Base-by-base conservation (phyloP, 1,284 basidiomycete species). In the Fomitiporia mediterranea region DNA sequence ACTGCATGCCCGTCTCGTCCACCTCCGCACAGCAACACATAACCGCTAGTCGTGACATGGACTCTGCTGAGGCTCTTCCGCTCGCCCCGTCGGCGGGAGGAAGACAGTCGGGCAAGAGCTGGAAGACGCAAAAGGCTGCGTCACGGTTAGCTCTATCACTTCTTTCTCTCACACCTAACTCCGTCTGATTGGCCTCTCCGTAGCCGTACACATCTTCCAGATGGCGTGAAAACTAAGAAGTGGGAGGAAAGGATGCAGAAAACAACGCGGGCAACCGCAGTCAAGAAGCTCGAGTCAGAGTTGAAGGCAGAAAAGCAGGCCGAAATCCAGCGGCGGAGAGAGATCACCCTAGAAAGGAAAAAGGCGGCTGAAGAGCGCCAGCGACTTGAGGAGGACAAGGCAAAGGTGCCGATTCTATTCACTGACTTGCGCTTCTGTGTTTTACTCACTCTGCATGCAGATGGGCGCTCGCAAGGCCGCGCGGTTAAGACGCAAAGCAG, bases 381-480 rank as follows among this genome's bases (percentile, higher is more conserved):
- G 61, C 76, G 84, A 53, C 66, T 89, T 46, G 86, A 91, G 65
- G 84, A 88, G 63, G 83, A 83, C 62, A 88, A 83, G 64, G 80
- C 80, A 35, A 84, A 81, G 72, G 89, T 87, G 64, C 46, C 73
- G 55, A n/a, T 39, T 46, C 28, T 27, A 15, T 19, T 21, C 17
- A 40, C 37, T 19, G 32, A 35, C 21, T 25, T 6, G 13, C 8
- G 30, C 56, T 39, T 49, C 19, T 23, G 50, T 25, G 28, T 49
- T 56, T 40, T 19, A n/a, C 47, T 39, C 54, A 52, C 44, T 46
- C 57, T 57, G 59, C 60, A 39, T 30, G 38, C 56, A 91, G 89
- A 86, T 91, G 84, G 87, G 89, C 56, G 86, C 84, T 48, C 75
- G 81, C 56, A 90, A 85, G 69, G 81, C 86, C 40, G 84, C 85